Conservation (phyloP, 495 filamentous ascomycete genomes). For the Penicillium egyptiacum region DNA sequence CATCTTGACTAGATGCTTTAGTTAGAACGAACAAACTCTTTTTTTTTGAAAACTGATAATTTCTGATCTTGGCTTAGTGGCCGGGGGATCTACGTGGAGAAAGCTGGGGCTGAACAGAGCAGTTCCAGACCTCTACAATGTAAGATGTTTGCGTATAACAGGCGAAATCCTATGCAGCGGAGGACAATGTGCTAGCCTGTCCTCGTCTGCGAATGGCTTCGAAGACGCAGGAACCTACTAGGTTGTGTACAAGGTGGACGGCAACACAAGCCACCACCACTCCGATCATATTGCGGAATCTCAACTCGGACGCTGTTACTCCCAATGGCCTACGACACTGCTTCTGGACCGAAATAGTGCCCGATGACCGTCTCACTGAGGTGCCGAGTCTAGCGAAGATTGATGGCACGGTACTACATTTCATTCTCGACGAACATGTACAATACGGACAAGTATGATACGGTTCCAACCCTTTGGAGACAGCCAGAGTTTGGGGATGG, state of each 20-base stretch:
- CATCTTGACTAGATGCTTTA: constrained; percentile 13
- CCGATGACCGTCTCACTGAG: constrained; percentile 57
- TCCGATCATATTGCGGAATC: constrained; percentile 55
- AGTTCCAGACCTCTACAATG: neutral
- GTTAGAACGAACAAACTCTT: neutral
- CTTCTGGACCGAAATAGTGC: constrained; percentile 48
- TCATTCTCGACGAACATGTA: constrained; percentile 58
- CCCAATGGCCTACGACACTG: constrained; percentile 40
- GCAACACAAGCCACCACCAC: constrained; percentile 50
- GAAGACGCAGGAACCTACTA: constrained; percentile 35
- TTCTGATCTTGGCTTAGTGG: constrained; percentile 1
- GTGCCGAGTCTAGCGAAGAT: constrained; percentile 45
- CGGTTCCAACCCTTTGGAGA: constrained; percentile 47
- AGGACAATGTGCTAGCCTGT: constrained; percentile 30
- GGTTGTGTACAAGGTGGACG: constrained; percentile 56
- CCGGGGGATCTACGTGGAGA: neutral
- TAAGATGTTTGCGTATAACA: too few species aligned
- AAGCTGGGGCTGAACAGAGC: neutral
- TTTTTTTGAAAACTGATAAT: neutral
- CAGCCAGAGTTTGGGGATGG: constrained; percentile 20
- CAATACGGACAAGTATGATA: constrained; percentile 48
- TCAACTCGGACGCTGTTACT: constrained; percentile 51
- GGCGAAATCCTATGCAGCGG: constrained; percentile 29
- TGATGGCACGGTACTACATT: constrained; percentile 53
- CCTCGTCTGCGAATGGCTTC: constrained; percentile 38